These are phyloP conservation scores for Puccinia hordei DNA, from an alignment of 1,284 basidiomycete genomes.

Conservation along the genomic window DNA sequence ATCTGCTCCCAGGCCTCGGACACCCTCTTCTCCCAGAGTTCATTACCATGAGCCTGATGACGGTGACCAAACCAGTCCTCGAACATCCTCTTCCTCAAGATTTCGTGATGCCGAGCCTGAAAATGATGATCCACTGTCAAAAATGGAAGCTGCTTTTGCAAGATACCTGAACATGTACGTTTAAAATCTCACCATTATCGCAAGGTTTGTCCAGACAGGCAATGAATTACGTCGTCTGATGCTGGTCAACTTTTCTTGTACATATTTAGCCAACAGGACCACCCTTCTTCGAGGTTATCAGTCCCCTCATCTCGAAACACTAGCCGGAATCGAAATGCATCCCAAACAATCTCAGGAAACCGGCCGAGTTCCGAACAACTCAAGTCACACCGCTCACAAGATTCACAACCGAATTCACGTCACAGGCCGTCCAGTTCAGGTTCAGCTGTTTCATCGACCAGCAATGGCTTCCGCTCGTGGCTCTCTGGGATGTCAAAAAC, in stretches of 20 bases:
- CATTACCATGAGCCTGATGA: not conserved
- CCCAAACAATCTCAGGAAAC: not conserved
- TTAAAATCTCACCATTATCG: no score
- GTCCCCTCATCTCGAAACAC: not conserved
- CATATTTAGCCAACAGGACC: constrained; percentile 25
- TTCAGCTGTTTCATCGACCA: not conserved
- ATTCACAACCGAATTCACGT: not conserved
- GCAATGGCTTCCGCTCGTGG: constrained; percentile 43
- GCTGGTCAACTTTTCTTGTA: not conserved
- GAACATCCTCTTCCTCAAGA: not conserved
- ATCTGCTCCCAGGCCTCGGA: not conserved
- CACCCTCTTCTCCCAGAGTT: not conserved
- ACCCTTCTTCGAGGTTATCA: not conserved
- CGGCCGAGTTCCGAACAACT: constrained; percentile 22
- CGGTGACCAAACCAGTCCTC: not conserved
- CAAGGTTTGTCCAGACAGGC: no score
- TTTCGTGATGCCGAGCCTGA: not conserved
- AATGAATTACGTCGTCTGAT: not conserved
- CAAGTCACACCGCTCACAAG: not conserved
- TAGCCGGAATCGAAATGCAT: not conserved
- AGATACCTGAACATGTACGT: constrained; percentile 40
- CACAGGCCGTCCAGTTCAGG: not conserved
- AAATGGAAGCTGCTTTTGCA: constrained; percentile 32
- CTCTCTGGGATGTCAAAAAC: constrained; percentile 25
- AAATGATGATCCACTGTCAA: constrained; percentile 14